Base-by-base conservation (phyloP, 441 rosid genomes). In the Euphorbia neoarborescens region DNA sequence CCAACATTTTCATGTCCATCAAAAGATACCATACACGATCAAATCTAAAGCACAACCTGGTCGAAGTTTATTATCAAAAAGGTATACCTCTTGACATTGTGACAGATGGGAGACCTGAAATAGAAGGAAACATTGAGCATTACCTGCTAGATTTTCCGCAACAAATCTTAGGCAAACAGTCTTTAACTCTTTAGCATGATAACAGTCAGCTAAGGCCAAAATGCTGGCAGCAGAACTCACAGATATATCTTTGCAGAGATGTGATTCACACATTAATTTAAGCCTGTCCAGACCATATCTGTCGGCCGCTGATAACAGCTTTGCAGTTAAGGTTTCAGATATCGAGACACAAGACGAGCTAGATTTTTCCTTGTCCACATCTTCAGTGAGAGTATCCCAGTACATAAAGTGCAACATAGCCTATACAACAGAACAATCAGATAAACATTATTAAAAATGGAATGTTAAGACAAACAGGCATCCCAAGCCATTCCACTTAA, bases 231-330 rank as follows among this genome's bases (percentile, higher is more conserved):
- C 88, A 32, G 86, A 77, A 46, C 72, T 61, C 44, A 83, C 81
- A 40, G 88, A 81, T 57, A 85, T 76, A 71, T 79, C 85, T 76
- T 79, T 83, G 80, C 88, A 83, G 51, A 85, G 81, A 73, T 69
- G 76, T 68, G 86, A 79, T 65, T 78, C 86, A 1, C 88, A 82
- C 85, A 82, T 71, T 64, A 82, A 59, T 69, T 75, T 77, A 63
- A 84, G 82, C 66, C 88, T 77, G 53, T 77, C 76, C 76, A 85
- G 66, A 60, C 79, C 83, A 66, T 83, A 83, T 62, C 59, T 79
- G 69, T 85, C 86, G 14, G 86, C 86, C 40, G 84, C 86, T 19
- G 85, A 84, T 68, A 85, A 73, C 71, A 85, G 71, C 76, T 85
- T 85, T 14, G 58, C 79, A 19, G 81, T 40, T 65, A 82, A 69